Evolutionary conservation across 75 land plant genomes (phyloP), one percentile per base, ranked within the genome.

Genomic region (Sequoia sempervirens): DNA sequence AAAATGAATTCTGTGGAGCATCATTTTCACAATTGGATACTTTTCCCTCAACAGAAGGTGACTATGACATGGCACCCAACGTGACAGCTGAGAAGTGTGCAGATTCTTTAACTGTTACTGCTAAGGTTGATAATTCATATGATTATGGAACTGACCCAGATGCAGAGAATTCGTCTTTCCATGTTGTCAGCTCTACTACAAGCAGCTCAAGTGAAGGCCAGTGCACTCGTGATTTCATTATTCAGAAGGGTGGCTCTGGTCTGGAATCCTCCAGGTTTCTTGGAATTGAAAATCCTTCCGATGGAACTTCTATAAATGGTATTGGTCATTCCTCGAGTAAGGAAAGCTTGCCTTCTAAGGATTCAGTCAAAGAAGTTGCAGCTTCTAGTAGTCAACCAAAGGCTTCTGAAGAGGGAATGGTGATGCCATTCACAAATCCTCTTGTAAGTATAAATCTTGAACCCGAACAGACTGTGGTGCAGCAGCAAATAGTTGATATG

Each of bases 401-500:
- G 38, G 84, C 80, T 26, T 79, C 83, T 12, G 66, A 20, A 83
- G 84, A 45, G 47, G 46, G 15, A 10, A 46, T 84, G 18, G 73
- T 47, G 12, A 82, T 80, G 66, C 0, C 84, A 38, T 43, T 72
- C 18, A 8, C 66, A 5, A 82, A 86, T 80, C 92, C 95, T 61
- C 13, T 84, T 18, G 86, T 90, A 5, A 82, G 69, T 34, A 81
- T 89, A 5, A 89, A 85, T 75, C 40, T 88, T 47, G 93, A 88
- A 82, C 90, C 89, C 12, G 93, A 92, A 78, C 83, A 87, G 68
- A 76, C 85, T 53, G 86, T 95, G 58, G 89, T 88, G 81, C 95
- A 93, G 87, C 88, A 95, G 84, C 90, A 95, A 17, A 89, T 92
- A 15, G 90, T 95, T 46, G 93, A 93, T 73, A 89, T 95, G 95